Percentiles rank a stretch among this genome's conserved stretches.
phyloP scores from a whole-genome alignment of 768 basidiomycete species.

The Xanthoconium stramineum region DNA sequence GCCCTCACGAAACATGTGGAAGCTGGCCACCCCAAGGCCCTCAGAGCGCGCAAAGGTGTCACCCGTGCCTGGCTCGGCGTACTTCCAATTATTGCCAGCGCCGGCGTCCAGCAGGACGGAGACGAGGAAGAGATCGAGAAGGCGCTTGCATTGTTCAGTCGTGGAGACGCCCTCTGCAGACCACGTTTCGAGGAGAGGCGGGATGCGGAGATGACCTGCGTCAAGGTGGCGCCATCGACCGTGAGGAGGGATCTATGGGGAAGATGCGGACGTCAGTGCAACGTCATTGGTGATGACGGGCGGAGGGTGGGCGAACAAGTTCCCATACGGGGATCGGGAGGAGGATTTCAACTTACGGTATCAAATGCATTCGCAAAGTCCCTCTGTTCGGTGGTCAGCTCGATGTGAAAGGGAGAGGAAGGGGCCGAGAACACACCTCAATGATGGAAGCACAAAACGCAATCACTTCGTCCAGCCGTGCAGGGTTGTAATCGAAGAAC shows the following conservation, averaged over 20 bases:
- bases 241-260: slow-evolving; percentile 73
- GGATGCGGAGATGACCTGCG: slow-evolving; percentile 59
- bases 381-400: slow-evolving; percentile 44
- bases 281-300: slow-evolving; percentile 2
- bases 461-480: slow-evolving; percentile 65
- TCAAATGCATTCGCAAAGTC: slow-evolving; percentile 74
- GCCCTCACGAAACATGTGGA: slow-evolving; percentile 85
- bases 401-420: not conserved
- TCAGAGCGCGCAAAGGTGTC: slow-evolving; percentile 62
- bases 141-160: slow-evolving; percentile 64
- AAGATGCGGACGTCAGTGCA: not conserved
- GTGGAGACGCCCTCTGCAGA: slow-evolving; percentile 36
- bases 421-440: slow-evolving; percentile 44
- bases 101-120: slow-evolving; percentile 95
- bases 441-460: slow-evolving; percentile 77
- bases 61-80: slow-evolving; percentile 56
- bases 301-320: slow-evolving; percentile 5
- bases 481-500: slow-evolving; percentile 84
- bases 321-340: not conserved
- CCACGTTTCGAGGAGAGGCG: slow-evolving; percentile 61
- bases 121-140: slow-evolving; percentile 86
- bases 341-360: slow-evolving; percentile 41
- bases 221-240: slow-evolving; percentile 91
- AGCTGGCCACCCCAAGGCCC: slow-evolving; percentile 85
- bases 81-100: slow-evolving; percentile 81